These are phyloP conservation scores for Pythium aquatile DNA, from an alignment of 352 stramenopile species.

Conservation along the genomic window DNA sequence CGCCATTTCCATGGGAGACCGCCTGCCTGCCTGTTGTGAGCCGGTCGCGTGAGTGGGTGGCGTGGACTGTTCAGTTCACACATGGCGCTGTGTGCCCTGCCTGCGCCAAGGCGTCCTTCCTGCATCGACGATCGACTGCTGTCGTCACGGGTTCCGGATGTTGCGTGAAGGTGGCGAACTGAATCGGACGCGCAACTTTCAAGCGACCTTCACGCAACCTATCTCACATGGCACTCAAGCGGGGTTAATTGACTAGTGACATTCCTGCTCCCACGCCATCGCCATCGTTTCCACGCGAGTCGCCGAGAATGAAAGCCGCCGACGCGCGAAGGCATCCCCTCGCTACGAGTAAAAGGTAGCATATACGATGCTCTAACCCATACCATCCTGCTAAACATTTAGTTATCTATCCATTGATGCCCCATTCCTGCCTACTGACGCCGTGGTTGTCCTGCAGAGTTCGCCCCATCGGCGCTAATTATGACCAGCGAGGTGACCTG, in stretches of 20 bases:
- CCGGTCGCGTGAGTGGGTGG: neutral
- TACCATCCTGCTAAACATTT: neutral
- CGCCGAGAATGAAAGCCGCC: constrained; percentile 16
- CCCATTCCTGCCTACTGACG: neutral
- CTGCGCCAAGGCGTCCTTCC: neutral
- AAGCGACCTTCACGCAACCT: neutral
- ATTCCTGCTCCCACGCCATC: neutral
- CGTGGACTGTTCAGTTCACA: neutral
- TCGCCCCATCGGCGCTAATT: neutral
- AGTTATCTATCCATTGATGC: neutral
- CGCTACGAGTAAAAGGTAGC: constrained; percentile 12
- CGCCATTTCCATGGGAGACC: neutral
- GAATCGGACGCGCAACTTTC: neutral
- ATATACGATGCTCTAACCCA: neutral
- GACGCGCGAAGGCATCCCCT: constrained; percentile 19
- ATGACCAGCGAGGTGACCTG: constrained; percentile 1
- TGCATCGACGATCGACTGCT: neutral
- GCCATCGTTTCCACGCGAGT: neutral
- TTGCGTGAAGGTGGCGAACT: constrained; percentile 9
- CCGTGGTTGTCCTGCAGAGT: neutral
- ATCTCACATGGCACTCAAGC: neutral
- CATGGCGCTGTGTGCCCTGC: neutral
- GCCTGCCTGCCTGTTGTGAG: neutral
- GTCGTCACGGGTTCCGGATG: constrained; percentile 5
- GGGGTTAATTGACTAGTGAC: neutral